Base-by-base conservation (phyloP, 2,329 filamentous ascomycete species). In the Cyphellophora attinorum region DNA sequence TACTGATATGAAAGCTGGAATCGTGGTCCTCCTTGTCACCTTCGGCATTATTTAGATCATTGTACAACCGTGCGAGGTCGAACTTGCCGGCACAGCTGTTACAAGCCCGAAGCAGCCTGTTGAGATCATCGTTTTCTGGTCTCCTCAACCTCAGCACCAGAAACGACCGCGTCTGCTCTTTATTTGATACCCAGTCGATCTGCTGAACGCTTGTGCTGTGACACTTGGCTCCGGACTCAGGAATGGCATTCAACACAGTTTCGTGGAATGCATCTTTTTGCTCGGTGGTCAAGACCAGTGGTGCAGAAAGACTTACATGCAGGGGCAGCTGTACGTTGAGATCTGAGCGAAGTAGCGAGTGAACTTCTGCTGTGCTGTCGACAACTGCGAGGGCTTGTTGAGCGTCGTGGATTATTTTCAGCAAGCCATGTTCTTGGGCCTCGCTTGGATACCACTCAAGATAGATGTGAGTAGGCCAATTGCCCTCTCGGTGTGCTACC, bases 391-490 rank as follows among this genome's bases (percentile, higher is more conserved):
- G 16, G n/a, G 34, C 21, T n/a, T 25, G 21, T n/a, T 25, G 21
- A n/a, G 21, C 21, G n/a, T n/a, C n/a, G 8, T 25, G 8, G n/a
- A 25, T 25, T n/a, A 25, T 25, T 8, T 8, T 8, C 8, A 8
- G 8, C 8, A 25, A 8, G n/a, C n/a, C 21, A 8, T 25, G 8
- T 25, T 25, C 21, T 8, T 25, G 21, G 8, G 8, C 8, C 21
- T 25, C 21, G 8, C n/a, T 8, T 8, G 21, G 21, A 25, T 25
- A 25, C 21, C 21, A 98, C 64, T 96, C 89, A 37, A 94, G 67
- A 57, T 93, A 96, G 29, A 96, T 56, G 59, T 96, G 89, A 19
- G 79, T 85, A 2, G 89, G 85, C 91, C 91, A 98, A 57, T 86
- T 85, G 40, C 91, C 91, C 39, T 78, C 74, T 16, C 89, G 67